Base-by-base conservation (phyloP, 805 yeast genomes). In the Lachancea mirantina region DNA sequence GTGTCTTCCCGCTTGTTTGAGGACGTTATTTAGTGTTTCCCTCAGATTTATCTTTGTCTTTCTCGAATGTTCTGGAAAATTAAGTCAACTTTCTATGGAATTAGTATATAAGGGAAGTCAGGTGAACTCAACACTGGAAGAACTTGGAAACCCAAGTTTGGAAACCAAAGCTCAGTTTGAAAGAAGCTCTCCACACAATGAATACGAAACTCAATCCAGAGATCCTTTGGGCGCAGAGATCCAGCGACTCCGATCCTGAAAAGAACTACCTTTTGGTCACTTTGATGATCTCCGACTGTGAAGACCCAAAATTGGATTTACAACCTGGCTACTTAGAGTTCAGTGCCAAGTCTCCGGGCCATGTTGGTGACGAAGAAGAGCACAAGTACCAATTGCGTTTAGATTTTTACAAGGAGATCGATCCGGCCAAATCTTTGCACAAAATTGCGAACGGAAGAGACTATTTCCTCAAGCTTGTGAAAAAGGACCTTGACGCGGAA, bases 211-310 rank as follows among this genome's bases (percentile, higher is more conserved):
- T 51, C 32, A 49, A 49, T 34, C 74, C 78, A 29, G 64, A 61
- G 66, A 89, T 84, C 24, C 67, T 77, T 55, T 89, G 98, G 98
- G 97, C 98, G 8, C 98, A 89, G 68, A 84, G 98, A 62, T 85
- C 96, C 35, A 76, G 69, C 52, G 79, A 68, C n/a, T 59, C 68
- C 4, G 94, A 78, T 23, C 71, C 73, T 8, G 66, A 72, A 19
- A 88, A 84, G 61, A 89, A 89, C 59, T 52, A 85, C 22, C 47
- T 92, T 14, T 81, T 70, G 57, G 59, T 89, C 36, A 87, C 95
- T 0, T 71, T 89, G 34, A 69, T 72, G 39, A 75, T 84, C 18
- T 69, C 77, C 15, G 95, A 88, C 55, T 74, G 88, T 17, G 68
- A 62, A 30, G 62, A 74, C 35, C 72, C 79, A 26, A 68, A 74